These are phyloP conservation scores for Jackrogersella minutella DNA, from an alignment of 495 filamentous ascomycete species.

Conservation along the genomic window DNA sequence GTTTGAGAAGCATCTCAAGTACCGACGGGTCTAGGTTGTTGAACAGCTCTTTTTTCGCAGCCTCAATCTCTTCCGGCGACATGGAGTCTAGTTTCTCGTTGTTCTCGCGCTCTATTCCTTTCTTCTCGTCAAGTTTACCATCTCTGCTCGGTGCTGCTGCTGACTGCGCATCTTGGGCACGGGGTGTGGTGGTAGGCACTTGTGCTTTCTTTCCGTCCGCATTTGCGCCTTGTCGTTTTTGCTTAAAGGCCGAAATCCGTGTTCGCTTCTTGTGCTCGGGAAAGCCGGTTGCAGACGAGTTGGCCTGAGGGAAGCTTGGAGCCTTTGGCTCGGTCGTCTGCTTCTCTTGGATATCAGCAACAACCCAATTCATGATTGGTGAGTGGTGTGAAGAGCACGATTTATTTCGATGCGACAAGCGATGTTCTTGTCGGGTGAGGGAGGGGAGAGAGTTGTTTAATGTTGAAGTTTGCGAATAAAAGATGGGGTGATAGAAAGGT, in stretches of 20 bases:
- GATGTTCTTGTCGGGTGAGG: neutral
- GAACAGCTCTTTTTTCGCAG: constrained; percentile 78
- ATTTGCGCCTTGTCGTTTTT: constrained; percentile 57
- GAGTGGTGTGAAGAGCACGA: neutral
- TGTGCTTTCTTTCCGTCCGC: constrained; percentile 20
- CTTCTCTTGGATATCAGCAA: constrained; percentile 84
- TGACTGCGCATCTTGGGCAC: constrained; percentile 1
- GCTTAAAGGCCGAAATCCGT: constrained; percentile 79
- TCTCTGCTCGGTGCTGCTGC: constrained; percentile 8
- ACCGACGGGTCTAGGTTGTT: constrained; percentile 71
- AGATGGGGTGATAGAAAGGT: neutral
- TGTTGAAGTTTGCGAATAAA: neutral
- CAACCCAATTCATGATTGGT: constrained; percentile 58
- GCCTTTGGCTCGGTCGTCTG: constrained; percentile 60
- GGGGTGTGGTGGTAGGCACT: constrained; percentile 6
- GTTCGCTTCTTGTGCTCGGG: constrained; percentile 82
- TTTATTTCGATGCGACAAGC: neutral
- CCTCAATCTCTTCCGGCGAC: constrained; percentile 81
- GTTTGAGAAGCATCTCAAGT: constrained; percentile 77
- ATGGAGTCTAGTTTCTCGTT: constrained; percentile 74
- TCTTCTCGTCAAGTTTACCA: constrained; percentile 64
- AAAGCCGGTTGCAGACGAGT: constrained; percentile 74
- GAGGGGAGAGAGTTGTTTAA: neutral
- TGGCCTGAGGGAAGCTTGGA: constrained; percentile 70
- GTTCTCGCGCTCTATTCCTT: constrained; percentile 83